Conservation (phyloP, 768 basidiomycete species). For the Pulveroboletus sp. region DNA sequence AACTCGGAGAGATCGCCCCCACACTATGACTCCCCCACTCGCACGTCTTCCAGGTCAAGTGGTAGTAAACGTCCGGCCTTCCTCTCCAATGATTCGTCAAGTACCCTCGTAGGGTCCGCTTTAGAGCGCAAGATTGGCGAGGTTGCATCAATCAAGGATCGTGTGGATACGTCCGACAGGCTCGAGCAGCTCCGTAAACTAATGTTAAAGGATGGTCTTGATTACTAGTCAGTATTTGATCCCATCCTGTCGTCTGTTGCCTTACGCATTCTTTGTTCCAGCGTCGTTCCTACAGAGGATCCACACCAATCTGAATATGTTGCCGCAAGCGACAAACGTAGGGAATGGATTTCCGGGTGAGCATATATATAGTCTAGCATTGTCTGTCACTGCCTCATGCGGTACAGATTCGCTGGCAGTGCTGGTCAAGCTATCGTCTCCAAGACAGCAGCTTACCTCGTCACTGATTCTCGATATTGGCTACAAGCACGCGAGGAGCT, state of each 20-base stretch:
- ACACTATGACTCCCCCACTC: slow-evolving; percentile 31
- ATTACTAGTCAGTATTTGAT: slow-evolving; percentile 64
- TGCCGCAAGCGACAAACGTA: slow-evolving; percentile 68
- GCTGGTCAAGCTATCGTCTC: slow-evolving; percentile 74
- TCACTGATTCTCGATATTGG: slow-evolving; percentile 85
- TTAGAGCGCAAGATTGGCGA: slow-evolving; percentile 69
- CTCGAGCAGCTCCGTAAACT: slow-evolving; percentile 60
- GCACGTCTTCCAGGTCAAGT: slow-evolving; percentile 39
- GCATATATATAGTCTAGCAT: slow-evolving; percentile 33
- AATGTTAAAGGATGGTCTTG: slow-evolving; percentile 66
- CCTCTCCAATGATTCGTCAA: slow-evolving; percentile 61
- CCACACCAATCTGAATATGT: slow-evolving; percentile 85
- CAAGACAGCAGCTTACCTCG: slow-evolving; percentile 62
- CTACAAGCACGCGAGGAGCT: slow-evolving; percentile 68
- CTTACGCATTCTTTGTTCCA: slow-evolving; percentile 29
- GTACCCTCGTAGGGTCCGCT: slow-evolving; percentile 75
- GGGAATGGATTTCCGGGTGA: slow-evolving; percentile 76
- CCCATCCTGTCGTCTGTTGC: background rate
- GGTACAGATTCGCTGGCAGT: slow-evolving; percentile 57
- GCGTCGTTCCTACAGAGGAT: slow-evolving; percentile 76
- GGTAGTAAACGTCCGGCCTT: slow-evolving; percentile 40
- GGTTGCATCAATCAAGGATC: slow-evolving; percentile 49
- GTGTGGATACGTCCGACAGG: slow-evolving; percentile 56
- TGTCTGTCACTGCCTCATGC: slow-evolving; percentile 14
- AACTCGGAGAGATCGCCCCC: slow-evolving; percentile 39